Conservation (phyloP, 768 basidiomycete species). For the Kwoniella heveanensis region DNA sequence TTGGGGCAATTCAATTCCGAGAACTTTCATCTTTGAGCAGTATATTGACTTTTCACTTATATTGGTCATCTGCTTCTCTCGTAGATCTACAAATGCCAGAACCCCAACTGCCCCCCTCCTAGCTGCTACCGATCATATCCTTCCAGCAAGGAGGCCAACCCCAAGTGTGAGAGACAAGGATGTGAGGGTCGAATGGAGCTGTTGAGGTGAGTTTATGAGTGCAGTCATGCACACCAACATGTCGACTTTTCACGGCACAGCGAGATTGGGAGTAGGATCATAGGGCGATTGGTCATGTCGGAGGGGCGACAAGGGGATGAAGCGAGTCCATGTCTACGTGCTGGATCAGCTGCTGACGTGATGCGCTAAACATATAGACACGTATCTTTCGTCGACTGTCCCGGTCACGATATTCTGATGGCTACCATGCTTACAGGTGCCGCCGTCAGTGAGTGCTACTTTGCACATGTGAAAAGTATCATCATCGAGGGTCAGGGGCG, state of each 20-base stretch:
- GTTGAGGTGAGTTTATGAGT: constrained; percentile 67
- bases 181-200: constrained; percentile 89
- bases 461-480: background rate
- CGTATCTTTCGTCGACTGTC: constrained; percentile 95
- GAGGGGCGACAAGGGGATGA: background rate
- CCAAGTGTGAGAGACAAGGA: constrained; percentile 88
- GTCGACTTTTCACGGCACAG: too few species aligned
- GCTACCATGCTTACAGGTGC: constrained; percentile 99
- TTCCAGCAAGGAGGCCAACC: constrained; percentile 89
- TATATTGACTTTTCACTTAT: background rate
- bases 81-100: constrained; percentile 98
- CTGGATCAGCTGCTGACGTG: constrained; percentile 12
- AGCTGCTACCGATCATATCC: constrained; percentile 92
- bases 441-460: constrained; percentile 70
- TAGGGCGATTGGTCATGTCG: too few species aligned
- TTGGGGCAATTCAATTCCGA: too few species aligned
- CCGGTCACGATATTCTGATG: constrained; percentile 99
- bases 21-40: too few species aligned
- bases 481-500: constrained; percentile 1
- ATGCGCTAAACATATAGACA: constrained; percentile 59
- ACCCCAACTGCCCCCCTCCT: constrained; percentile 86
- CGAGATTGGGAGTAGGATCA: too few species aligned
- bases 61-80: background rate
- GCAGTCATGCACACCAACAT: too few species aligned
- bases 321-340: too few species aligned